Base-by-base conservation (phyloP, 2,329 filamentous ascomycete genomes). In the Didymella sp. region DNA sequence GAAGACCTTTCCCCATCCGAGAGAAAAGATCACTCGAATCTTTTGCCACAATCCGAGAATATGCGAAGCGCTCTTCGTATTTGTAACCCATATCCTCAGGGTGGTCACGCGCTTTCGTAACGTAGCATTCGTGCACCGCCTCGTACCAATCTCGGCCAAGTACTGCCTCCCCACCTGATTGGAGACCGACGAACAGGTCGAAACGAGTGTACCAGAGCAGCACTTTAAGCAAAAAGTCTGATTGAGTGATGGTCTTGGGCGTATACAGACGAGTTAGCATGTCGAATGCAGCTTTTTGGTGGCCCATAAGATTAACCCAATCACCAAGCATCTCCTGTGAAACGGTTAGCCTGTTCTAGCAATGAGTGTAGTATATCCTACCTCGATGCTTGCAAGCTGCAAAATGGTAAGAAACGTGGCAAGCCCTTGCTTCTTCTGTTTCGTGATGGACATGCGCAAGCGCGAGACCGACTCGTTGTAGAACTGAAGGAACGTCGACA, bases 341-440 rank as follows among this genome's bases (percentile, higher is more conserved):
- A 53, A 15, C 8, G 19, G 45, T 52, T 45, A 68, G 64, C 45
- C 24, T 21, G 31, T 7, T 6, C 11, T 31, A 8, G 2, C 13
- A 15, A 4, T n/a, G 13, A 5, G 11, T 15, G 19, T 19, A 19
- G 44, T 28, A 33, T 27, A 17, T 62, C 80, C 70, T 81, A 96
- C 92, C 85, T 99, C 95, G 53, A 97, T 95, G 3, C 91, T 96
- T 52, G 93, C 92, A 46, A 98, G 84, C 69, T 98, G 93, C 38
- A 99, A 79, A 19, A 98, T 93, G 0, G 94, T 96, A 58, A 97
- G 75, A 28, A 98, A 80, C 0, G 89, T 96, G 6, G 88, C 85
- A 46, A 92, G 82, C 30, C 80, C 89, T 62, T 91, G 87, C 58
- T 85, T 86, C 61, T 92, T 88, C 55, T 87, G 87, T 51, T 84